Evolutionary conservation across 2,329 filamentous ascomycete species (phyloP).

Genomic region (Sordariomycetes sp.): DNA sequence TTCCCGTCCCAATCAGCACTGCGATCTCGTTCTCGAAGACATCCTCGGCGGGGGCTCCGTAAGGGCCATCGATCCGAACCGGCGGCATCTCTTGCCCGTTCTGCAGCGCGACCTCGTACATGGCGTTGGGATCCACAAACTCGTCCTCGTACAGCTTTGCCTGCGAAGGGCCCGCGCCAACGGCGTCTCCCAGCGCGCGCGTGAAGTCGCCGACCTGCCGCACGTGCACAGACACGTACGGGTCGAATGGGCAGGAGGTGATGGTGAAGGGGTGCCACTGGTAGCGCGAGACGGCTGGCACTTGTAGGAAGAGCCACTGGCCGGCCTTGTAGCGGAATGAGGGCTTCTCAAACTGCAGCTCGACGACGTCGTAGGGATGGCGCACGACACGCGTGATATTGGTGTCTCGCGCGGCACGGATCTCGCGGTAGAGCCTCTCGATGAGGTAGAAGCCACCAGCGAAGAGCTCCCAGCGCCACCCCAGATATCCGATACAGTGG

Average conservation of each 20-base stretch:
- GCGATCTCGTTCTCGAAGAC: conserved; percentile 78
- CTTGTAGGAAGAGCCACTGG: conserved; percentile 83
- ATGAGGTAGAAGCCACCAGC: conserved; percentile 76
- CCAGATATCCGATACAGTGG: conserved; percentile 90
- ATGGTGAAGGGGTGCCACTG: conserved; percentile 95
- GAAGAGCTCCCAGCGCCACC: conserved; percentile 93
- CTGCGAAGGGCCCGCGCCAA: conserved; percentile 71
- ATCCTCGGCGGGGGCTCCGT: conserved; percentile 85
- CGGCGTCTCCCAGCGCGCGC: conserved; percentile 64
- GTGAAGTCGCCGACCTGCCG: conserved; percentile 88
- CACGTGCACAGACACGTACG: conserved; percentile 77
- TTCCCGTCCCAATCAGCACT: conserved; percentile 67
- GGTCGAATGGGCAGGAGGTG: conserved; percentile 81
- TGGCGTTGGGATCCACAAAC: conserved; percentile 63
- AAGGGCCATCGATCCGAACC: conserved; percentile 76
- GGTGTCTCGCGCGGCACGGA: conserved; percentile 72
- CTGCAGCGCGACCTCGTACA: conserved; percentile 83
- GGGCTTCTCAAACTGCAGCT: conserved; percentile 83
- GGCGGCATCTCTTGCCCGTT: conserved; percentile 75
- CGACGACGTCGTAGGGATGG: conserved; percentile 88
- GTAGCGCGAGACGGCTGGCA: conserved; percentile 65
- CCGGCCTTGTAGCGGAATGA: conserved; percentile 88
- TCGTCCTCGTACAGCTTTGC: conserved; percentile 66
- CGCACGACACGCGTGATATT: conserved; percentile 89
- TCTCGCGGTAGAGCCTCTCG: conserved; percentile 85